These are phyloP conservation scores for Fraxinus pennsylvanica DNA, from an alignment of 257 asterid species.

Conservation along the genomic window DNA sequence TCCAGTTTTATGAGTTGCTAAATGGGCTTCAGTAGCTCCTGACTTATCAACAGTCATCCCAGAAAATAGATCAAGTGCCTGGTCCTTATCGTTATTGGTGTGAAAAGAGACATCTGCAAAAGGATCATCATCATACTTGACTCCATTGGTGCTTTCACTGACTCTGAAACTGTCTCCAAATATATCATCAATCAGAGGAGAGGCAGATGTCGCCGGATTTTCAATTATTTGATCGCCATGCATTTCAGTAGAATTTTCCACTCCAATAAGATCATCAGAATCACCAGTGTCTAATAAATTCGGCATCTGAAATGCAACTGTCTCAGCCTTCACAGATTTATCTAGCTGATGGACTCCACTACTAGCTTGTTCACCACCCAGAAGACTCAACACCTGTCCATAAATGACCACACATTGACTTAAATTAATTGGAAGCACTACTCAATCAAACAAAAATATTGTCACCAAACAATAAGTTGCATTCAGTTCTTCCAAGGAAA, in stretches of 20 bases:
- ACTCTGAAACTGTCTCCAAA: slow-evolving; percentile 56
- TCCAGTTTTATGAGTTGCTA: slow-evolving; percentile 42
- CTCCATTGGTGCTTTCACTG: slow-evolving; percentile 37
- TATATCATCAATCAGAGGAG: slow-evolving; percentile 70
- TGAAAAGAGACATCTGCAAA: slow-evolving; percentile 93
- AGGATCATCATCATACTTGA: slow-evolving; percentile 74
- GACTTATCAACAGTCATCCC: slow-evolving; percentile 54
- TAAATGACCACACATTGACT: slow-evolving; percentile 12
- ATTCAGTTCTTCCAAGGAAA: background rate
- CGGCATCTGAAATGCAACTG: slow-evolving; percentile 56
- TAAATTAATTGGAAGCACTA: slow-evolving; percentile 3
- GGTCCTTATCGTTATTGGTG: slow-evolving; percentile 49
- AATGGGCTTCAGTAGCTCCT: slow-evolving; percentile 35
- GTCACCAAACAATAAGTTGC: slow-evolving; percentile 7
- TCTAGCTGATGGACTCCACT: slow-evolving; percentile 41
- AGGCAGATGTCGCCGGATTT: slow-evolving; percentile 41
- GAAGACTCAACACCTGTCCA: slow-evolving; percentile 72
- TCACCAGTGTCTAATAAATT: slow-evolving; percentile 90
- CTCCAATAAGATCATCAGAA: slow-evolving; percentile 50
- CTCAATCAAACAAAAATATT: slow-evolving; percentile 15
- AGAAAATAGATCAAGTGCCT: slow-evolving; percentile 61
- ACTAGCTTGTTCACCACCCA: slow-evolving; percentile 56
- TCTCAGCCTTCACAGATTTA: slow-evolving; percentile 43
- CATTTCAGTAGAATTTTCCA: slow-evolving; percentile 38
- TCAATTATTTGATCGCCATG: slow-evolving; percentile 42